A percentile compares a stretch with the other conserved stretches of the same genome.
Evolutionary conservation across 192 early-diverging fungal genomes (phyloP).

Genomic region (Coemansia sp.): DNA sequence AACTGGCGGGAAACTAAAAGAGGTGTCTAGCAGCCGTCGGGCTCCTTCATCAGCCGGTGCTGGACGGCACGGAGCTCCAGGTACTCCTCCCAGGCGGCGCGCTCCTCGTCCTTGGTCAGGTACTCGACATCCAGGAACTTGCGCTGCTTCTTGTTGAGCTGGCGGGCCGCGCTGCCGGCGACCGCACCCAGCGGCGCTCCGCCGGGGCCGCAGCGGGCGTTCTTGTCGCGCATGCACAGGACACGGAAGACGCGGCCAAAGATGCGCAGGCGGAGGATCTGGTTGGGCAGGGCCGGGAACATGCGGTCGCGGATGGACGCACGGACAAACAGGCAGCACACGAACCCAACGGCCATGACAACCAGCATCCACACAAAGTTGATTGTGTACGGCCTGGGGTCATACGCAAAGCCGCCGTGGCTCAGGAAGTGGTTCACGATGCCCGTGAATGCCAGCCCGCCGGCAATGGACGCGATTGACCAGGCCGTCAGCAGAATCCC

Average conservation of each 20-base stretch:
- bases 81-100: slow-evolving; percentile 47
- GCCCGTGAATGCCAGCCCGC: slow-evolving; percentile 63
- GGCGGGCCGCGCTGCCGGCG: background rate
- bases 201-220: background rate
- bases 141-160: slow-evolving; percentile 2
- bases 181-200: background rate
- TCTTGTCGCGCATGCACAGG: slow-evolving; percentile 12
- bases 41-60: slow-evolving; percentile 27
- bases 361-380: slow-evolving; percentile 71
- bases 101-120: slow-evolving; percentile 33
- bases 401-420: slow-evolving; percentile 43
- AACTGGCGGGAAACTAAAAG: too few species aligned
- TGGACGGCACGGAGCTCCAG: slow-evolving; percentile 35
- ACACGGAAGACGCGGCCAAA: slow-evolving; percentile 58
- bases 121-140: slow-evolving; percentile 22
- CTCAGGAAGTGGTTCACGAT: slow-evolving; percentile 51
- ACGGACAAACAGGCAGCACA: slow-evolving; percentile 55
- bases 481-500: slow-evolving; percentile 72
- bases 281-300: slow-evolving; percentile 54
- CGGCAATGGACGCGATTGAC: slow-evolving; percentile 62
- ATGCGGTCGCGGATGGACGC: slow-evolving; percentile 64
- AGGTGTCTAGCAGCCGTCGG: background rate
- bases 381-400: slow-evolving; percentile 46
- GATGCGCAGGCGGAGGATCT: slow-evolving; percentile 55
- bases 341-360: slow-evolving; percentile 50